Conservation (phyloP, 352 stramenopile species). For the Globisporangium abappressorium region DNA sequence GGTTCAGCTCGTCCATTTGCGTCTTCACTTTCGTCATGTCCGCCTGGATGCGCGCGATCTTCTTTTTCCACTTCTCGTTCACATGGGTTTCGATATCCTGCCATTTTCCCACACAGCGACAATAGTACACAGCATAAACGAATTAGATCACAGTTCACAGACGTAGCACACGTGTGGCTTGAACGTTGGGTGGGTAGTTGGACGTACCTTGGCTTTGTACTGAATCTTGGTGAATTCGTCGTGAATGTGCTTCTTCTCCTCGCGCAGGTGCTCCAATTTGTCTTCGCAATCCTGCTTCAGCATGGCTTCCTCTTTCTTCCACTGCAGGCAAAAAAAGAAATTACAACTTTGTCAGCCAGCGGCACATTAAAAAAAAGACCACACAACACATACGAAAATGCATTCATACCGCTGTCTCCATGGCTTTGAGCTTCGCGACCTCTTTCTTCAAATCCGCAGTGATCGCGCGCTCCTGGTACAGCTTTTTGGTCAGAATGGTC, state of each 20-base stretch:
- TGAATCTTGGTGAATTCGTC: constrained; percentile 56
- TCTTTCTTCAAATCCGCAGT: constrained; percentile 44
- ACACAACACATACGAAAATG: not conserved
- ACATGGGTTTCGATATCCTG: constrained; percentile 64
- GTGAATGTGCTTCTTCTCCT: constrained; percentile 51
- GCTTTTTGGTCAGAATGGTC: constrained; percentile 34
- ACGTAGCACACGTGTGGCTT: not conserved
- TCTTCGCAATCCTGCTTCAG: constrained; percentile 57
- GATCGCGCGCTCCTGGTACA: constrained; percentile 48
- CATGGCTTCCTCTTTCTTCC: constrained; percentile 52
- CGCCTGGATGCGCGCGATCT: constrained; percentile 59
- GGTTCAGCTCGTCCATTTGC: constrained; percentile 68
- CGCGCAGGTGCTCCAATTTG: constrained; percentile 51
- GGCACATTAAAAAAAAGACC: not conserved
- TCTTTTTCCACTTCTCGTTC: constrained; percentile 77
- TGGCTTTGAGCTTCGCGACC: constrained; percentile 56
- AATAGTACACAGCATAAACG: not conserved
- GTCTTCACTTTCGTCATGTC: constrained; percentile 65
- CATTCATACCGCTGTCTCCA: constrained; percentile 49
- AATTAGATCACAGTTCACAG: not conserved
- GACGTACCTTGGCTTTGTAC: constrained; percentile 53
- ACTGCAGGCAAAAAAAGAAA: constrained; percentile 30
- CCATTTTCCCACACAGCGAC: not conserved
- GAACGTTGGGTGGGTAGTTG: not conserved
- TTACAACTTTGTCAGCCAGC: not conserved